These are phyloP conservation scores for Fusarium staphyleae DNA, from an alignment of 2,329 filamentous ascomycete genomes.

Conservation along the genomic window DNA sequence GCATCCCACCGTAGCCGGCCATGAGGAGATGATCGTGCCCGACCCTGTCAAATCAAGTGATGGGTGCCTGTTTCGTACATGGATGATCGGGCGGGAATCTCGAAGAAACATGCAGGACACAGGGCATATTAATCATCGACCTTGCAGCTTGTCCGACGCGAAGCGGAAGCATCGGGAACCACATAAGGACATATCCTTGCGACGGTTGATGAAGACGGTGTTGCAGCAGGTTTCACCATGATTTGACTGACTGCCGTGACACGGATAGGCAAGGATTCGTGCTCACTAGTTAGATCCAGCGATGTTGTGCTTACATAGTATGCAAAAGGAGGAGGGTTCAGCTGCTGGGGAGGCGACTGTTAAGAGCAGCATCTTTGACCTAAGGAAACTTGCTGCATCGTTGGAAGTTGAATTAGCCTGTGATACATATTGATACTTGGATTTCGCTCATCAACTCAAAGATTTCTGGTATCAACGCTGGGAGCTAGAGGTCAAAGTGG, in stretches of 20 bases:
- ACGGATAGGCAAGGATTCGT: not conserved
- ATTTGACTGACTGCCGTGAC: not conserved
- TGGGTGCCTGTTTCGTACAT: not conserved
- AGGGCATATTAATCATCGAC: conserved; percentile 4
- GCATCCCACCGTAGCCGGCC: not conserved
- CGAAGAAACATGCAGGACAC: conserved; percentile 5
- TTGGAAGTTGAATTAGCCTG: not conserved
- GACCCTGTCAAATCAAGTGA: conserved; percentile 7
- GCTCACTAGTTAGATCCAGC: not conserved
- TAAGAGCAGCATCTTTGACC: not conserved
- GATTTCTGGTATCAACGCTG: not conserved
- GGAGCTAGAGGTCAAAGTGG: not conserved
- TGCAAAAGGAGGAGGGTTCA: not conserved
- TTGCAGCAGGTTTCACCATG: not conserved
- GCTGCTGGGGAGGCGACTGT: not conserved
- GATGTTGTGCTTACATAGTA: conserved; percentile 5
- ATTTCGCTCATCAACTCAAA: not conserved
- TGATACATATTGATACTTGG: not conserved
- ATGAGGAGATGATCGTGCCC: not conserved
- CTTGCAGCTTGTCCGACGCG: not conserved
- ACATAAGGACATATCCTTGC: conserved; percentile 5
- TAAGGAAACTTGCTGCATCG: not conserved
- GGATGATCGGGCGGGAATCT: conserved; percentile 1
- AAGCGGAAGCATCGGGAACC: conserved; percentile 6
- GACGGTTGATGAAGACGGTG: not conserved